Percentiles rank a stretch among this genome's conserved stretches.
Conservation (phyloP, 1,139 yeast genomes). For the Pneumocystis canis region DNA sequence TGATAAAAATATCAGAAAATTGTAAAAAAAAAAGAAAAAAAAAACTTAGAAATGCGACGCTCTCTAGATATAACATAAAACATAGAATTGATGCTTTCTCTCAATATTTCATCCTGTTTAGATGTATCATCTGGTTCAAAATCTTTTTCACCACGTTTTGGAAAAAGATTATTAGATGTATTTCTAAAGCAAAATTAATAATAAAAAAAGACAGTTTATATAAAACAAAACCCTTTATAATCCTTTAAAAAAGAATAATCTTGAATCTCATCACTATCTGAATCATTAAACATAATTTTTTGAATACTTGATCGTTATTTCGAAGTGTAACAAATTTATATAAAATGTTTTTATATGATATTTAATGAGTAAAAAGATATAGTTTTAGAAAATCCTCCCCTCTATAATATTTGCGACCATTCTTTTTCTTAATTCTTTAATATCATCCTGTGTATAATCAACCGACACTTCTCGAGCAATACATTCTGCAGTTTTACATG, state of each 20-base stretch:
- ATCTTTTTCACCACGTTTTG: constrained; percentile 71
- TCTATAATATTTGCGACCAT: constrained; percentile 44
- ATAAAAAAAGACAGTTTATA: not conserved
- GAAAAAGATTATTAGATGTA: constrained; percentile 32
- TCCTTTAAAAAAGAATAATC: not conserved
- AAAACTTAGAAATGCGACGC: constrained; percentile 43
- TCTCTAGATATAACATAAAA: constrained; percentile 46
- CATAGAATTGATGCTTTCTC: constrained; percentile 54
- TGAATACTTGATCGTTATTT: not conserved
- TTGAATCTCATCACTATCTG: not conserved
- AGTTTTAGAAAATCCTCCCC: not conserved
- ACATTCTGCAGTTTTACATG: constrained; percentile 63
- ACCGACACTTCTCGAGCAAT: constrained; percentile 37
- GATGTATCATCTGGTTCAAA: constrained; percentile 71
- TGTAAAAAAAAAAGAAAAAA: constrained; percentile 10
- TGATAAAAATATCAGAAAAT: not conserved
- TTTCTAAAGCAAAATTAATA: not conserved
- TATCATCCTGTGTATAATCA: constrained; percentile 52
- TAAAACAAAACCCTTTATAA: not conserved
- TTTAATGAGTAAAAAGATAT: not conserved
- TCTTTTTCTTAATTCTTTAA: constrained; percentile 49
- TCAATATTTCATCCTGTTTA: constrained; percentile 39
- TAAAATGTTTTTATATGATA: not conserved
- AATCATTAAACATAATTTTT: not conserved
- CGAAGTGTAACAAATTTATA: not conserved